These are phyloP conservation scores for Dipodascopsis tothii DNA, from an alignment of 805 yeast genomes.

Conservation along the genomic window DNA sequence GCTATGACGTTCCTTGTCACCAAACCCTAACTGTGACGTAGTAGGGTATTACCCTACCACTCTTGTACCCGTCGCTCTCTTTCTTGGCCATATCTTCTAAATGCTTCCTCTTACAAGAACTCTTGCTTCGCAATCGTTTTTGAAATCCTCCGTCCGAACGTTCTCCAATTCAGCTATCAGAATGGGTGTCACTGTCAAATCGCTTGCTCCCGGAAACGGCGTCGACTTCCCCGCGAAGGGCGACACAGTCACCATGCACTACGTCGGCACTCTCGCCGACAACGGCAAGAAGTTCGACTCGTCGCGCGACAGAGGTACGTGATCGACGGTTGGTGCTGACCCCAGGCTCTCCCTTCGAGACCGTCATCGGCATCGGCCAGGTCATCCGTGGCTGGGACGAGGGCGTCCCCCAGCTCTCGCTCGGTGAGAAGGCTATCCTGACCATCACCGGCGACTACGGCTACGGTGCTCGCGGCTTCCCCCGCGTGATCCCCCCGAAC, in stretches of 20 bases:
- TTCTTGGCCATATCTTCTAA: too few species aligned
- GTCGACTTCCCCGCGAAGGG: slow-evolving; percentile 78
- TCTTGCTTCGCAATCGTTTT: too few species aligned
- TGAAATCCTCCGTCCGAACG: too few species aligned
- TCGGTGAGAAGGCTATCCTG: slow-evolving; percentile 87
- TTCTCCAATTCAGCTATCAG: not conserved
- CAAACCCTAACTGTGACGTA: too few species aligned
- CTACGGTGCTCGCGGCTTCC: slow-evolving; percentile 91
- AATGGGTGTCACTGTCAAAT: not conserved
- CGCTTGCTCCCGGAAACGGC: slow-evolving; percentile 58
- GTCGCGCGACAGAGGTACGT: slow-evolving; percentile 69
- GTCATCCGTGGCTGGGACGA: slow-evolving; percentile 96
- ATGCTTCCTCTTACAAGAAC: too few species aligned
- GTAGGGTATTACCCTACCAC: too few species aligned
- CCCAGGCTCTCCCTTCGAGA: slow-evolving; percentile 49
- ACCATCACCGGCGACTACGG: slow-evolving; percentile 91
- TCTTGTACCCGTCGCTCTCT: too few species aligned
- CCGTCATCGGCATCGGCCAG: slow-evolving; percentile 90
- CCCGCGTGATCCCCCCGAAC: slow-evolving; percentile 93
- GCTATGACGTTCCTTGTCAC: too few species aligned
- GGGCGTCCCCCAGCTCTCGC: slow-evolving; percentile 83
- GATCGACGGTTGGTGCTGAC: not conserved
- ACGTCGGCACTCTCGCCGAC: slow-evolving; percentile 90
- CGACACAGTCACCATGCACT: slow-evolving; percentile 86
- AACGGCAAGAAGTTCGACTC: slow-evolving; percentile 95